Conservation (phyloP, 1,139 yeast genomes). For the Debaryomyces robertsiae region DNA sequence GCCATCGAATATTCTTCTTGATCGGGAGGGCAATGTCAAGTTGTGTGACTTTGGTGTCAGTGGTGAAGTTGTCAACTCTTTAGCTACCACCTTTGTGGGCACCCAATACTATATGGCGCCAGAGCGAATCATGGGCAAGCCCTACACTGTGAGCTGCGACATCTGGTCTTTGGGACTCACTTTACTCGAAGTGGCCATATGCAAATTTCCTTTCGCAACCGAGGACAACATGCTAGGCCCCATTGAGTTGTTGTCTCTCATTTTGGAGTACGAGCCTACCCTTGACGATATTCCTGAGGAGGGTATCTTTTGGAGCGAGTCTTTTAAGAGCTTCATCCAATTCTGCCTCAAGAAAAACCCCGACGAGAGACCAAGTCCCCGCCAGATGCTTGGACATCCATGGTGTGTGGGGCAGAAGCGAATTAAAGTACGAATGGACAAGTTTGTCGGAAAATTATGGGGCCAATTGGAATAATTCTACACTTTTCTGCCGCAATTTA, state of each 20-base stretch:
- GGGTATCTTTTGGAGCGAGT: slow-evolving; percentile 77
- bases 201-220: slow-evolving; percentile 67
- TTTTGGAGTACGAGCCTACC: slow-evolving; percentile 68
- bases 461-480: slow-evolving; percentile 25
- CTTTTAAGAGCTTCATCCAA: slow-evolving; percentile 80
- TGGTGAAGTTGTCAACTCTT: slow-evolving; percentile 92
- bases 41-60: slow-evolving; percentile 98
- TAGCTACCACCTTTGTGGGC: slow-evolving; percentile 96
- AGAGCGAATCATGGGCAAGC: slow-evolving; percentile 92
- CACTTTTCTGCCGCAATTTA: too few relatives aligned
- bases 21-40: slow-evolving; percentile 76
- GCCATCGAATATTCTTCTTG: slow-evolving; percentile 86
- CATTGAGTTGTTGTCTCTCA: slow-evolving; percentile 79
- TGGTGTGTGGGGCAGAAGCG: slow-evolving; percentile 80
- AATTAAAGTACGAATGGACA: slow-evolving; percentile 80
- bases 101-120: slow-evolving; percentile 99
- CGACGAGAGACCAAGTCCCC: slow-evolving; percentile 81
- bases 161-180: slow-evolving; percentile 96
- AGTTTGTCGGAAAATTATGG: slow-evolving; percentile 84
- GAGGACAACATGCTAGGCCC: slow-evolving; percentile 56
- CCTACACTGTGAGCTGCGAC: slow-evolving; percentile 91
- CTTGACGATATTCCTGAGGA: slow-evolving; percentile 75
- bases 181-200: slow-evolving; percentile 86
- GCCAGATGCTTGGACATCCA: slow-evolving; percentile 90
- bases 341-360: slow-evolving; percentile 84